Evolutionary conservation across 73 alveolate species (phyloP).

Genomic region (Tetrahymena malaccensis): DNA sequence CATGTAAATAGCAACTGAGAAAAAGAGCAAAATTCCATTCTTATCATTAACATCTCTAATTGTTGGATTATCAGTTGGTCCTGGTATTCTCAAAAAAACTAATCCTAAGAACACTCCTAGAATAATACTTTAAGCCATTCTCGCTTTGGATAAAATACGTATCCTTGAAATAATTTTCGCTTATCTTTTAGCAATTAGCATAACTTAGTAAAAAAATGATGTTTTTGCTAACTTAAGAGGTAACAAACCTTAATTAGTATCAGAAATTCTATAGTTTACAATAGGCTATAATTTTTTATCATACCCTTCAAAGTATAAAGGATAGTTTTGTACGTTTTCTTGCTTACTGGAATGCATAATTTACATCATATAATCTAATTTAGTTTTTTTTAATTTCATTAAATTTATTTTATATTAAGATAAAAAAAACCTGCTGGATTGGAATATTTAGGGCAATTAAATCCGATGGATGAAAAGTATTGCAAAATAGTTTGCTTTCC

Average conservation of each 20-base stretch:
- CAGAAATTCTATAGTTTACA: not conserved
- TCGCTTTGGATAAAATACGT: not conserved
- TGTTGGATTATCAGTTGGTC: not conserved
- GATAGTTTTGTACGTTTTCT: not conserved
- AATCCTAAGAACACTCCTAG: not conserved
- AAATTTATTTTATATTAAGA: not conserved
- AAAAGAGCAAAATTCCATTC: constrained; percentile 38
- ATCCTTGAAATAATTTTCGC: not conserved
- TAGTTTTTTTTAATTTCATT: not conserved
- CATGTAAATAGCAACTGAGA: constrained; percentile 14
- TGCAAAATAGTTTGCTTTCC: constrained; percentile 18
- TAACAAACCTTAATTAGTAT: not conserved
- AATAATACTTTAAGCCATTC: not conserved
- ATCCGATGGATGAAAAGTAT: constrained; percentile 52
- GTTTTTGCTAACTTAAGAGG: not conserved
- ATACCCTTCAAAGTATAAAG: not conserved
- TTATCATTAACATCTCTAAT: not conserved
- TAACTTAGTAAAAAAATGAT: not conserved
- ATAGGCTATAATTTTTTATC: not conserved
- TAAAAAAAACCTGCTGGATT: constrained; percentile 50
- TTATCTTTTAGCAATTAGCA: not conserved
- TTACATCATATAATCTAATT: not conserved
- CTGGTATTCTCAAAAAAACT: not conserved
- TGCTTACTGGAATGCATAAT: not conserved
- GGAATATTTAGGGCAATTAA: constrained; percentile 57